phyloP scores from a whole-genome alignment of 1,284 basidiomycete genomes.

The Austroboletus novae-zelandiae region DNA sequence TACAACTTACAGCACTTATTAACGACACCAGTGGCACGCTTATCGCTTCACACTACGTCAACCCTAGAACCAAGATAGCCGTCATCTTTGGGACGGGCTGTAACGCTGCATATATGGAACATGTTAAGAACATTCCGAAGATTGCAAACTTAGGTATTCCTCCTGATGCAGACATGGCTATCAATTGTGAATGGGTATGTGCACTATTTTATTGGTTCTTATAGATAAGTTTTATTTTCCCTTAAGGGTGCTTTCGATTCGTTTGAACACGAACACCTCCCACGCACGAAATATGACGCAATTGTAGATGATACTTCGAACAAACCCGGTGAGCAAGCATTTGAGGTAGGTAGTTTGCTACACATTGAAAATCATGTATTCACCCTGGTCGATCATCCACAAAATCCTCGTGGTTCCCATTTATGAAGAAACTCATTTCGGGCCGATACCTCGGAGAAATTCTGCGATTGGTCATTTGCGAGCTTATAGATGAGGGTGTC shows the following conservation, averaged over 20 bases:
- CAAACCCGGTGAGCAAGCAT: constrained; percentile 95
- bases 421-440: constrained; percentile 89
- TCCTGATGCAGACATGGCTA: constrained; percentile 77
- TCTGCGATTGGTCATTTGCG: constrained; percentile 89
- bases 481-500: constrained; percentile 95
- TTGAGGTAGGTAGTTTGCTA: constrained; percentile 53
- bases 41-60: constrained; percentile 96
- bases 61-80: constrained; percentile 87
- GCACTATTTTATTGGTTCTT: neutral
- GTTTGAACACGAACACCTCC: constrained; percentile 91
- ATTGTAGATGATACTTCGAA: constrained; percentile 93
- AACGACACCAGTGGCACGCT: constrained; percentile 98
- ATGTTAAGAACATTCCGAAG: constrained; percentile 75
- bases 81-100: constrained; percentile 98
- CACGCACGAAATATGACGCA: constrained; percentile 92
- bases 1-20: constrained; percentile 82
- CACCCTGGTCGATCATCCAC: neutral
- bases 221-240: neutral
- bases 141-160: constrained; percentile 76
- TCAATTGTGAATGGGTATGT: constrained; percentile 93
- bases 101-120: constrained; percentile 98
- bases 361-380: neutral
- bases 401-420: neutral
- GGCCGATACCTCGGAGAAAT: constrained; percentile 98
- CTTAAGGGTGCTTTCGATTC: constrained; percentile 94